Evolutionary conservation across 768 basidiomycete species (phyloP).

Genomic region (Xerocomus spinulosus): DNA sequence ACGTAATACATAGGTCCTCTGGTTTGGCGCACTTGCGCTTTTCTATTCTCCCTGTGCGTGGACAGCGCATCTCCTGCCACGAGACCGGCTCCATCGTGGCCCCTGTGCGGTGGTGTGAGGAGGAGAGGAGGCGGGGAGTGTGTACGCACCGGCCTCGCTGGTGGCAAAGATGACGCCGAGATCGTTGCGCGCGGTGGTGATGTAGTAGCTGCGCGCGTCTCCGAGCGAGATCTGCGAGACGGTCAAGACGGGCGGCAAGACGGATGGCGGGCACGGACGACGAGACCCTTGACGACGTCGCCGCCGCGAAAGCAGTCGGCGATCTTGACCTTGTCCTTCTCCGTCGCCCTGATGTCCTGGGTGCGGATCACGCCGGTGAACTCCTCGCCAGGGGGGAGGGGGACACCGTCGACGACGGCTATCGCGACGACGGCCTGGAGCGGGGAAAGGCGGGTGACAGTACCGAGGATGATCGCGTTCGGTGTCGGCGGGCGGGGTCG

Average conservation of each 20-base stretch:
- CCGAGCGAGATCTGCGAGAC: slow-evolving; percentile 76
- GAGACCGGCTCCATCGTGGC: slow-evolving; percentile 81
- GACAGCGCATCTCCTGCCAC: slow-evolving; percentile 90
- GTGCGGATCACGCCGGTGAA: slow-evolving; percentile 84
- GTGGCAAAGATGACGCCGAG: slow-evolving; percentile 90
- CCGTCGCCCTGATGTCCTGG: slow-evolving; percentile 87
- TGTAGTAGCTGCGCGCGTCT: slow-evolving; percentile 87
- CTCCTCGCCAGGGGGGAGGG: slow-evolving; percentile 79
- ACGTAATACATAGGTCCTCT: slow-evolving; percentile 46
- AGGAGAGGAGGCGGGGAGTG: not conserved
- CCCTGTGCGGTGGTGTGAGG: slow-evolving; percentile 38
- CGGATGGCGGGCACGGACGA: slow-evolving; percentile 49
- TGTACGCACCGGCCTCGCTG: slow-evolving; percentile 69
- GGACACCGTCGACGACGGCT: slow-evolving; percentile 80
- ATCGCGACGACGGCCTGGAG: slow-evolving; percentile 80
- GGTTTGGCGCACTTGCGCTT: slow-evolving; percentile 87
- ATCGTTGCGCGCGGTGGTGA: slow-evolving; percentile 86
- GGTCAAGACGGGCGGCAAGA: slow-evolving; percentile 5
- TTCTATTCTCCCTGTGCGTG: slow-evolving; percentile 73
- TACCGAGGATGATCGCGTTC: slow-evolving; percentile 76
- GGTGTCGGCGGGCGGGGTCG: slow-evolving; percentile 71
- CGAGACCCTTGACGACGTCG: slow-evolving; percentile 81
- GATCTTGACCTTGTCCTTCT: slow-evolving; percentile 86
- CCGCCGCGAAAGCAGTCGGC: slow-evolving; percentile 89
- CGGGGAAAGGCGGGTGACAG: slow-evolving; percentile 78